phyloP scores from a whole-genome alignment of 2,329 filamentous ascomycete genomes.

The Daldinia sp. region DNA sequence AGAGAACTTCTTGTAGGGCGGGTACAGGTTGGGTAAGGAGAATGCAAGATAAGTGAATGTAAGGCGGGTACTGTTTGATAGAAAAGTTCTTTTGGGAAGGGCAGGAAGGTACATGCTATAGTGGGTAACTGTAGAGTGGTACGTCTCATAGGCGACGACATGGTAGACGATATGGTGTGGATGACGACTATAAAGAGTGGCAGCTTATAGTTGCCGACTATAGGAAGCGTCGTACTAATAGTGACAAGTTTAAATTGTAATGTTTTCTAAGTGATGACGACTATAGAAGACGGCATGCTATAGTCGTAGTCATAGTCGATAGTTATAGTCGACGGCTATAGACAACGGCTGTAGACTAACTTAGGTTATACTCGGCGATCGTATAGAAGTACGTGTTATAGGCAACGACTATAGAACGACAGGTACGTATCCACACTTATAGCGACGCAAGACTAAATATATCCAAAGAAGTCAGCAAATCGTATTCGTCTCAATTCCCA shows the following conservation, averaged over 20 bases:
- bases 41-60: background rate
- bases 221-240: background rate
- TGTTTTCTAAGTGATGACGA: background rate
- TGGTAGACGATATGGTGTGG: background rate
- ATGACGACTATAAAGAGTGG: background rate
- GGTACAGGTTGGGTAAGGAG: background rate
- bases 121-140: background rate
- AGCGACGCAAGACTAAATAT: too few species aligned
- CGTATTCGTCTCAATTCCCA: too few species aligned
- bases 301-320: background rate
- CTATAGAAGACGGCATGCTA: background rate
- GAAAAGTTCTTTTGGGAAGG: background rate
- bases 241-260: too few species aligned
- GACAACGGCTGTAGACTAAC: background rate
- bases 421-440: background rate
- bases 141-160: background rate
- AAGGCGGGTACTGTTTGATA: background rate
- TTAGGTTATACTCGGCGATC: background rate
- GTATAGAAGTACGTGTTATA: background rate
- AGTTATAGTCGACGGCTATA: background rate
- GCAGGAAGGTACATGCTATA: background rate
- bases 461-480: too few species aligned
- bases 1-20: background rate
- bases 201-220: slow-evolving; percentile 9
- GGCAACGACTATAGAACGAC: background rate